Conservation (phyloP, 306 rosid species). For the Cicer cuneatum region DNA sequence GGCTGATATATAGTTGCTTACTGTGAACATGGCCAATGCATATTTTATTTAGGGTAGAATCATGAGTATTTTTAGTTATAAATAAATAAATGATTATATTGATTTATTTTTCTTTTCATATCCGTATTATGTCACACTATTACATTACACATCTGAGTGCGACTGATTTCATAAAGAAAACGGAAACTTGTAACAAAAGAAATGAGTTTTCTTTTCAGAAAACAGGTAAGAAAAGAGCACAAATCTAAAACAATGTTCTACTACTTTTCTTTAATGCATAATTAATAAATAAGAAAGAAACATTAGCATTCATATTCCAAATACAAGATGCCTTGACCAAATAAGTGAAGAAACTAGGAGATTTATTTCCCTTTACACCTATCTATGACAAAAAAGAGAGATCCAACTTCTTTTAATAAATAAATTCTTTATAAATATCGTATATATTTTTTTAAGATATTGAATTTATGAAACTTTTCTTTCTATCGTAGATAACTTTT, state of each 20-base stretch:
- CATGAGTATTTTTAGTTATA: neutral
- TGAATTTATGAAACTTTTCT: too few relatives aligned
- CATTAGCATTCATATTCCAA: conserved; percentile 18
- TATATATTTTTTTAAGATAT: too few relatives aligned
- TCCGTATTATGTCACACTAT: neutral
- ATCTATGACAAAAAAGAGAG: conserved; percentile 21
- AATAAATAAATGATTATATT: neutral
- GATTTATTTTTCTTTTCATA: neutral
- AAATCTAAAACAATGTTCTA: conserved; percentile 13
- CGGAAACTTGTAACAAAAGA: neutral
- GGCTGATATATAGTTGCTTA: neutral
- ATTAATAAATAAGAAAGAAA: neutral
- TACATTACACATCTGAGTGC: neutral
- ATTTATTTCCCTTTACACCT: conserved; percentile 38
- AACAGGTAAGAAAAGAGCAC: neutral
- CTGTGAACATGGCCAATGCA: neutral
- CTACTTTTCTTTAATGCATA: neutral
- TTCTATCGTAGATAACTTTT: too few relatives aligned
- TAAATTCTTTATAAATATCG: too few relatives aligned
- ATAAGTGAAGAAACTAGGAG: neutral
- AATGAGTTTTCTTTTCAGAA: neutral
- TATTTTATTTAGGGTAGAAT: neutral
- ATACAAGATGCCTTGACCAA: conserved; percentile 29
- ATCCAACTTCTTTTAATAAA: neutral
- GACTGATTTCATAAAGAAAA: neutral